Evolutionary conservation across 768 basidiomycete species (phyloP), one percentile per base, ranked within the genome.

Genomic region (Pleurotus tuoliensis): DNA sequence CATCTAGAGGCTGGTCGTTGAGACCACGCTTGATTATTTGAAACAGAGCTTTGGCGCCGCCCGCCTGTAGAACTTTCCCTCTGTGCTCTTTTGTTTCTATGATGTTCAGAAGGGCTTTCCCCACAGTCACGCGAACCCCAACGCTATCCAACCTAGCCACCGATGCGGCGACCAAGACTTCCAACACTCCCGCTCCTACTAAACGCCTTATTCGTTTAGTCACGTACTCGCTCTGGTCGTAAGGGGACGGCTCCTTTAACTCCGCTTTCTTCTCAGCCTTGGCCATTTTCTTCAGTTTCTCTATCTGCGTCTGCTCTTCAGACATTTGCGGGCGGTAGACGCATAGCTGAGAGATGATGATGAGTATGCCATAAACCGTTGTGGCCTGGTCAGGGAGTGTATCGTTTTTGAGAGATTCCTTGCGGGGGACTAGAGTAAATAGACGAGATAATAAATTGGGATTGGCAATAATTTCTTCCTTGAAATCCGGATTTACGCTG

Each of bases 291-390:
- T 83, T 82, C 39, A 98, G 75, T 66, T 86, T 91, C 54, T 86
- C 84, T 4, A 96, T 79, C 65, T 97, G 93, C 27, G 78, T 76
- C 65, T 96, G 87, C 68, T 97, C 94, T 51, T 90, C 84, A 6
- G 81, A 87, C 18, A 94, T 73, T 11, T 77, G 82, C 6, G 88
- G 87, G 50, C 80, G 84, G 66, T 88, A 88, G 9, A 79, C 72
- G 46, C 85, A 85, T 38, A 97, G 67, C 66, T 97, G 94, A 59
- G 79, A 71, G 47, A 92, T 78, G 60, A 95, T 86, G 51, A 84
- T 76, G 25, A 90, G 79, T 43, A 93, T 68, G 5, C 95, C 95
- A 61, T 90, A 98, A 30, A 88, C 72, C 4, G 91, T 72, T 1
- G 87, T 78, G 20, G 81, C 73, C 40, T 76, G 78, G 9, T 64